These are phyloP conservation scores for Vitis rupestris DNA, from an alignment of 164 flowering plant genomes.

Conservation along the genomic window DNA sequence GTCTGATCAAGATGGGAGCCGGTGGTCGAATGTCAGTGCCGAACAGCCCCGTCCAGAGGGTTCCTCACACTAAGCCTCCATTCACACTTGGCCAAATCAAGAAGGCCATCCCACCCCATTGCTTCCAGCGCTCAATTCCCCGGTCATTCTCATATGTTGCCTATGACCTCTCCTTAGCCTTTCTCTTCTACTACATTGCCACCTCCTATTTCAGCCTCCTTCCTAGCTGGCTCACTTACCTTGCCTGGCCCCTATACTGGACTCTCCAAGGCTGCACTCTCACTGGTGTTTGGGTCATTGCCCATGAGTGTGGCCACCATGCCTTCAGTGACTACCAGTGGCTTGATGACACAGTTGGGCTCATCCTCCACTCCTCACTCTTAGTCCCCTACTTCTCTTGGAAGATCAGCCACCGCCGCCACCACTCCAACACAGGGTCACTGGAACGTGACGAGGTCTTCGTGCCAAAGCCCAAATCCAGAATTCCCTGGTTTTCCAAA, in stretches of 20 bases:
- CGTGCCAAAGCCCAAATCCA: slow-evolving; percentile 34
- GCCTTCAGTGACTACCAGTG: slow-evolving; percentile 48
- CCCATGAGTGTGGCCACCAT: slow-evolving; percentile 59
- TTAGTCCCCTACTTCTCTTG: slow-evolving; percentile 52
- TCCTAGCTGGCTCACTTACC: slow-evolving; percentile 15
- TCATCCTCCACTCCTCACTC: slow-evolving; percentile 40
- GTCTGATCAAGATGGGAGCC: slow-evolving; percentile 21
- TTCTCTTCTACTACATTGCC: slow-evolving; percentile 30
- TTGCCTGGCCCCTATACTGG: slow-evolving; percentile 47
- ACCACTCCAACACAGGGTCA: slow-evolving; percentile 50
- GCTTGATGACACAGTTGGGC: slow-evolving; percentile 45
- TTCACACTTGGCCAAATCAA: slow-evolving; percentile 38
- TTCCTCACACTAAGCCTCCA: slow-evolving; percentile 36
- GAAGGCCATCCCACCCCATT: slow-evolving; percentile 50
- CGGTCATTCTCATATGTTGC: slow-evolving; percentile 41
- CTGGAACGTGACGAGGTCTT: slow-evolving; percentile 46
- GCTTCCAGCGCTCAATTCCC: slow-evolving; percentile 40
- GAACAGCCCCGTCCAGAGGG: slow-evolving; percentile 11
- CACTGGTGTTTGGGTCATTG: slow-evolving; percentile 54
- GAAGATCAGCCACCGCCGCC: slow-evolving; percentile 52
- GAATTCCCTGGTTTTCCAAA: slow-evolving; percentile 28
- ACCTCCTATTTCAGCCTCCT: slow-evolving; percentile 25
- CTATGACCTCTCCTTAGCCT: slow-evolving; percentile 24
- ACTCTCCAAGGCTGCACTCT: slow-evolving; percentile 34
- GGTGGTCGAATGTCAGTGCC: slow-evolving; percentile 21